phyloP scores from a whole-genome alignment of 306 rosid genomes.

The Trifolium fragiferum region DNA sequence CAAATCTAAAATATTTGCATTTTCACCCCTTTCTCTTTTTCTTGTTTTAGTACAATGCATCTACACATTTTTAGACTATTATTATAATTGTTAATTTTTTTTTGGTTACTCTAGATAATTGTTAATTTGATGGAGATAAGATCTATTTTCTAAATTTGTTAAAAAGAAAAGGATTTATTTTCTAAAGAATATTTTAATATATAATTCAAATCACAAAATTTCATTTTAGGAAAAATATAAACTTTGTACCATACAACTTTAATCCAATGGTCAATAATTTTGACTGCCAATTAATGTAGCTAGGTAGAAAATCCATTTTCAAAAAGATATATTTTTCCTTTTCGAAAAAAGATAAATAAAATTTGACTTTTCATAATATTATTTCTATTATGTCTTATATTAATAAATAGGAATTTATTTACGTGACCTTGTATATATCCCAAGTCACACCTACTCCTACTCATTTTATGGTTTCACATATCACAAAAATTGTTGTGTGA shows the following conservation, averaged over 20 bases:
- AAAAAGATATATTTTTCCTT: background rate
- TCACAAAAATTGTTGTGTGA: constrained; percentile 17
- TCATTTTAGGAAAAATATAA: background rate
- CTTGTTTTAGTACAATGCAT: too few relatives aligned
- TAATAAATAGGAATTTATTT: constrained; percentile 1
- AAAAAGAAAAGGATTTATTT: background rate
- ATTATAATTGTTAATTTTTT: too few relatives aligned
- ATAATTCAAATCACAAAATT: background rate
- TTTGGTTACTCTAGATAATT: too few relatives aligned
- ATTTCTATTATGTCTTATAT: background rate
- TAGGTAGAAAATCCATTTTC: background rate
- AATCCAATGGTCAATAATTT: background rate
- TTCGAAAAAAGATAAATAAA: constrained; percentile 6
- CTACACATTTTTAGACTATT: too few relatives aligned
- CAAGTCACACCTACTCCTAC: constrained; percentile 37
- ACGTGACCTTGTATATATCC: constrained; percentile 32
- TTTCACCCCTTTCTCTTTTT: background rate
- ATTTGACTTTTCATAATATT: background rate
- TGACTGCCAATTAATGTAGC: background rate
- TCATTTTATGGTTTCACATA: constrained; percentile 35
- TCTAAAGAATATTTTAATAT: background rate
- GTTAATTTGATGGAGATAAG: too few relatives aligned
- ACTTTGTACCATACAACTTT: background rate
- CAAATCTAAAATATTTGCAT: background rate
- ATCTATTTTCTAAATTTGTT: background rate